Evolutionary conservation across 1,139 yeast genomes (phyloP).

Genomic region (Blastobotrys proliferans): DNA sequence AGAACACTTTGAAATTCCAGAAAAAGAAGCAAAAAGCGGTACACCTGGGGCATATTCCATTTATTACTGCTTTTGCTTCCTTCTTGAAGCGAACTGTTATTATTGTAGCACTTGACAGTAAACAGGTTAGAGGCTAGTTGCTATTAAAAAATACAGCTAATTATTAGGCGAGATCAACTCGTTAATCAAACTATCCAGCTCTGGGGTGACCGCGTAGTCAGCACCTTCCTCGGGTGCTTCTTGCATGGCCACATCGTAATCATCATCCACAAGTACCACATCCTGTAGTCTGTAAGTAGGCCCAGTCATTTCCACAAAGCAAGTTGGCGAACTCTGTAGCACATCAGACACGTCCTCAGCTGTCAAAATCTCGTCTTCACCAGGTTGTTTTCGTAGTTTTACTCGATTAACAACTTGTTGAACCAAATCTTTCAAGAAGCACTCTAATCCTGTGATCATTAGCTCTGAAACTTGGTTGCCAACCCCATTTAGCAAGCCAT

Average conservation of each 20-base stretch:
- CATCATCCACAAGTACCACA: constrained; percentile 32
- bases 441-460: constrained; percentile 73
- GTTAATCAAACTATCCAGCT: constrained; percentile 6
- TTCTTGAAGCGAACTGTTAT: too few relatives aligned
- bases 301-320: constrained; percentile 34
- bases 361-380: constrained; percentile 30
- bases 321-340: constrained; percentile 30
- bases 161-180: constrained; percentile 3
- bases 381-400: constrained; percentile 17
- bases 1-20: too few relatives aligned
- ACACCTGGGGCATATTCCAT: too few relatives aligned
- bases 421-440: constrained; percentile 67
- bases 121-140: too few relatives aligned
- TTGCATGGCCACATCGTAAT: constrained; percentile 9
- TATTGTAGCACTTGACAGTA: too few relatives aligned
- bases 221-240: background rate
- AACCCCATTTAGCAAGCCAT: constrained; percentile 82
- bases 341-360: constrained; percentile 33
- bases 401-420: constrained; percentile 50
- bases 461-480: constrained; percentile 72
- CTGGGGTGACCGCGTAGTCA: constrained; percentile 9
- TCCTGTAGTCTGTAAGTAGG: constrained; percentile 32
- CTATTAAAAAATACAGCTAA: too few relatives aligned
- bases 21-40: too few relatives aligned
- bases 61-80: too few relatives aligned